These are phyloP conservation scores for Acer saccharum DNA, from an alignment of 345 rosid genomes.

Conservation along the genomic window DNA sequence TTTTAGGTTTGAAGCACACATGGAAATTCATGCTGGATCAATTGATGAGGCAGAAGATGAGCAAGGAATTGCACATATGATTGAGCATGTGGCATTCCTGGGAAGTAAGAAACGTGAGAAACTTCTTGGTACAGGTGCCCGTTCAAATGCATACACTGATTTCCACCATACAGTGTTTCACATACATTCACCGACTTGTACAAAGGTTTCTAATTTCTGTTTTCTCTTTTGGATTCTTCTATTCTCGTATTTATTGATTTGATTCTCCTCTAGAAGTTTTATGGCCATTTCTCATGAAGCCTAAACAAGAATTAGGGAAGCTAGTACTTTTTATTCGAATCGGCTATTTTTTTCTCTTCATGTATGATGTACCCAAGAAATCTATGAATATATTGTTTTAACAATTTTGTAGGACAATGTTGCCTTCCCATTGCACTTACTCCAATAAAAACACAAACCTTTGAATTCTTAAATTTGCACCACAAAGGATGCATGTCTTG, in stretches of 20 bases:
- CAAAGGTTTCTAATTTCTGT: constrained; percentile 58
- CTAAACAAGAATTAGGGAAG: background rate
- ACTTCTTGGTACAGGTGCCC: constrained; percentile 97
- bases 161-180: constrained; percentile 99
- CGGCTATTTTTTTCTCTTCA: background rate
- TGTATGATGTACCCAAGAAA: background rate
- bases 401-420: background rate
- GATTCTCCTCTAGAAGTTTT: constrained; percentile 9
- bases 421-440: background rate
- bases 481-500: background rate
- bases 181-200: constrained; percentile 88
- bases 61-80: constrained; percentile 99
- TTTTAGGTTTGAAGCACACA: constrained; percentile 96
- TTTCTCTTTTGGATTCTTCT: background rate
- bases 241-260: constrained; percentile 6
- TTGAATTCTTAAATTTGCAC: background rate
- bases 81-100: constrained; percentile 96
- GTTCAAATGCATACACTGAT: constrained; percentile 99
- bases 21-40: constrained; percentile 99
- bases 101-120: constrained; percentile 99
- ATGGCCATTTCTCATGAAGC: background rate
- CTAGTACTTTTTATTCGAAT: background rate
- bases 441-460: background rate
- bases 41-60: constrained; percentile 99
- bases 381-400: background rate